Percentiles rank a stretch among this genome's conserved stretches.
Evolutionary conservation across 257 asterid genomes (phyloP).

Genomic region (Phtheirospermum japonicum): DNA sequence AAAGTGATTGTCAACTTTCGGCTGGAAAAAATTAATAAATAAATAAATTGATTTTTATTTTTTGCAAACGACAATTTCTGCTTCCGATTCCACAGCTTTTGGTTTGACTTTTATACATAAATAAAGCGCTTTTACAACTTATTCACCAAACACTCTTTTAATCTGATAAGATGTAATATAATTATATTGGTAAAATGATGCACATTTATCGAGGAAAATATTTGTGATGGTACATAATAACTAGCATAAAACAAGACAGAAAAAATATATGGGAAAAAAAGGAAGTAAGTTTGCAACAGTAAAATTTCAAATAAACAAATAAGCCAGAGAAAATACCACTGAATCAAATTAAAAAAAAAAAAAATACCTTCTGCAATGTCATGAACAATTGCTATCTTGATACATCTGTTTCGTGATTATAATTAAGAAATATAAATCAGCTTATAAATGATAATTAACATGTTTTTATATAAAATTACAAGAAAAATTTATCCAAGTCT

Average conservation of each 20-base stretch:
- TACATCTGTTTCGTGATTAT: slow-evolving; percentile 59
- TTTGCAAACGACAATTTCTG: no score
- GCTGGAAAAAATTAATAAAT: no score
- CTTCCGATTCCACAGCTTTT: background rate
- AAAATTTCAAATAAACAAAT: no score
- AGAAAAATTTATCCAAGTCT: slow-evolving; percentile 17
- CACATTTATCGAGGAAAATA: no score
- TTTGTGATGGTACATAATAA: no score
- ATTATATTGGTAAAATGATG: background rate
- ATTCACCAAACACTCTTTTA: background rate
- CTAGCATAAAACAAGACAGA: background rate
- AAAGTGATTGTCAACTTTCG: background rate
- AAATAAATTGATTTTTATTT: no score
- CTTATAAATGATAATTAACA: background rate
- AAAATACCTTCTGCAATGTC: slow-evolving; percentile 90
- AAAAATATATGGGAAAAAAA: no score
- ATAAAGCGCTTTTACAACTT: background rate
- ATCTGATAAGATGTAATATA: background rate
- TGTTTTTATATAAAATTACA: slow-evolving; percentile 14
- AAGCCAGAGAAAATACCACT: no score
- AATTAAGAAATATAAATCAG: background rate
- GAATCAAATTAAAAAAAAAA: slow-evolving; percentile 24
- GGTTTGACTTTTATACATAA: background rate
- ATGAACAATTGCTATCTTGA: slow-evolving; percentile 91
- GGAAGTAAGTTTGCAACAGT: no score